These are phyloP conservation scores for Elsinoe batatas DNA, from an alignment of 2,329 filamentous ascomycete genomes.

Conservation along the genomic window DNA sequence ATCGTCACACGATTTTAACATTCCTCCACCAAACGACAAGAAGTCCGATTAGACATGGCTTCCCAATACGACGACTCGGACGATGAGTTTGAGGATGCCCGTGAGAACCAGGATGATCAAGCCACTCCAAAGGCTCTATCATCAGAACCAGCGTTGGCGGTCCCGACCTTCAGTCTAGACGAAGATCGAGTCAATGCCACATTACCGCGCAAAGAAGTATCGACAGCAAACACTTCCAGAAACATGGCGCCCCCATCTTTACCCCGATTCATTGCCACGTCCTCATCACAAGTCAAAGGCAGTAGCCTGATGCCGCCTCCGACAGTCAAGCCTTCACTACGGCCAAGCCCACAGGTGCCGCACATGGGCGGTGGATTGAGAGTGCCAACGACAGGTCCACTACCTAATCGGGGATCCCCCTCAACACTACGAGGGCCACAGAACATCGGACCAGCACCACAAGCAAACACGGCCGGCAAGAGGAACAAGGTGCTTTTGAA, in stretches of 20 bases:
- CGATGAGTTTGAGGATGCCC: slow-evolving; percentile 9
- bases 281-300: slow-evolving; percentile 11
- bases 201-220: neutral
- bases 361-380: slow-evolving; percentile 24
- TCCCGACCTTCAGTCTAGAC: slow-evolving; percentile 18
- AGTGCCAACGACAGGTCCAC: slow-evolving; percentile 38
- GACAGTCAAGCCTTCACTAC: slow-evolving; percentile 7
- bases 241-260: slow-evolving; percentile 13
- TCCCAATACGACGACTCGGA: neutral
- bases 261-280: slow-evolving; percentile 28
- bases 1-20: neutral
- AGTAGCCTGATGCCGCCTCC: slow-evolving; percentile 24
- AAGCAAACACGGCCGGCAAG: slow-evolving; percentile 31
- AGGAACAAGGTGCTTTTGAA: slow-evolving; percentile 63
- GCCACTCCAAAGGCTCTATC: slow-evolving; percentile 25
- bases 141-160: slow-evolving; percentile 12
- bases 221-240: neutral
- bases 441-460: slow-evolving; percentile 28
- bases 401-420: slow-evolving; percentile 37
- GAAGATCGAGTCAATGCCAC: neutral
- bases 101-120: slow-evolving; percentile 16
- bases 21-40: neutral
- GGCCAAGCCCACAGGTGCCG: slow-evolving; percentile 13
- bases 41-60: neutral
- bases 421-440: slow-evolving; percentile 19